Base-by-base conservation (phyloP, 1,139 yeast genomes). In the Trichomonascaceae sp. region DNA sequence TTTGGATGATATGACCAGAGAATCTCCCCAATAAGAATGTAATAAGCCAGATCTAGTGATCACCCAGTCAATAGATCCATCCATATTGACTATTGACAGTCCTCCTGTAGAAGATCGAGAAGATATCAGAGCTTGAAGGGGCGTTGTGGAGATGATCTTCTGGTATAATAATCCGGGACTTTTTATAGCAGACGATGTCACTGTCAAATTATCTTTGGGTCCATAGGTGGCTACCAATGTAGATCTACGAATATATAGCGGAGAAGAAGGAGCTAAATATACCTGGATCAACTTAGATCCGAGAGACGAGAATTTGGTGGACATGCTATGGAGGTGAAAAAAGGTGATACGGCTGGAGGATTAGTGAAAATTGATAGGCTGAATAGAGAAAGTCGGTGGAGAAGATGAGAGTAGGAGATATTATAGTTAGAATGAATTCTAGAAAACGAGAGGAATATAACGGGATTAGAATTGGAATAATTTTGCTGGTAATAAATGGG, bases 181-280 rank as follows among this genome's bases (percentile, higher is more conserved):
- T 47, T 45, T 22, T 15, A 52, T 8, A 18, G 53, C 43, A 32
- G 55, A 47, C 24, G 53, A 44, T 12, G 48, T 30, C 48, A 47
- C 30, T 2, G 63, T 59, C 18, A 48, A 49, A 17, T 20, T 39
- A 27, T 43, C 45, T 19, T 18, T 24, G 44, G 71, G 66, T 1
- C 80, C 80, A 61, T 73, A 75, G 24, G 76, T 63, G 10, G 80
- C 82, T 7, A 78, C 66, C 15, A 80, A 63, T 10, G 77, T 70
- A 22, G 74, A 74, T 27, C 77, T 63, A 4, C 74, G 69, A 22
- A 77, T 71, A 57, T 75, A 78, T 38, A 81, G 59, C 9, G 77
- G 72, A 4, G 80, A 69, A 1, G 81, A 77, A 6, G 81, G 72
- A 3, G 84, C 83, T 15, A 80, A 62, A 41, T 74, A 70, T 45